phyloP scores from a whole-genome alignment of 2,329 filamentous ascomycete species.

The Tolypocladium pustulatum region DNA sequence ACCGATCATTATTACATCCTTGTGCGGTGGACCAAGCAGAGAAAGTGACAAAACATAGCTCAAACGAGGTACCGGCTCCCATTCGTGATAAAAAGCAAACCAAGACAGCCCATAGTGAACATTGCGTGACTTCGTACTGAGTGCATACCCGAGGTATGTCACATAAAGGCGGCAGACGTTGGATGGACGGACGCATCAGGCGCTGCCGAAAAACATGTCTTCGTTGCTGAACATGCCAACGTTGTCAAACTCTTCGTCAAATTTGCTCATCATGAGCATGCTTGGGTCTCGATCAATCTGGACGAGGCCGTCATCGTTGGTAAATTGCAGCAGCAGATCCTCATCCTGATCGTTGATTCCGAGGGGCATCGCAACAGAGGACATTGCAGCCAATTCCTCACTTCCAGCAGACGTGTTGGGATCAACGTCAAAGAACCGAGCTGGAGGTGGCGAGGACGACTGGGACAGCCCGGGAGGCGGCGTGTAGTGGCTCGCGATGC shows the following conservation, averaged over 20 bases:
- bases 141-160: conserved; percentile 1
- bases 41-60: neutral
- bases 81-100: neutral
- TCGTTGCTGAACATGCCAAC: conserved; percentile 42
- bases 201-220: conserved; percentile 40
- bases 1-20: conserved; percentile 1
- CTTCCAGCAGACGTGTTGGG: conserved; percentile 21
- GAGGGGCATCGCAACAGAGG: conserved; percentile 17
- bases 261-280: conserved; percentile 41
- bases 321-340: conserved; percentile 33
- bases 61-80: neutral
- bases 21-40: neutral
- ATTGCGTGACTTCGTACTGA: conserved; percentile 2
- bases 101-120: conserved; percentile 4
- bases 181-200: conserved; percentile 9
- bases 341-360: conserved; percentile 30
- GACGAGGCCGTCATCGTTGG: conserved; percentile 29
- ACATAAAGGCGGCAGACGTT: neutral
- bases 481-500: conserved; percentile 39
- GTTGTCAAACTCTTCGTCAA: conserved; percentile 42
- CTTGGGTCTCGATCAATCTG: conserved; percentile 34
- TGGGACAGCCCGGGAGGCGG: conserved; percentile 52
- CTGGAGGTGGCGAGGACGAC: conserved; percentile 44
- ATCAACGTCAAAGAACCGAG: conserved; percentile 37
- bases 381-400: conserved; percentile 20